Conservation (phyloP, 768 basidiomycete species). For the Lentinula sp. region DNA sequence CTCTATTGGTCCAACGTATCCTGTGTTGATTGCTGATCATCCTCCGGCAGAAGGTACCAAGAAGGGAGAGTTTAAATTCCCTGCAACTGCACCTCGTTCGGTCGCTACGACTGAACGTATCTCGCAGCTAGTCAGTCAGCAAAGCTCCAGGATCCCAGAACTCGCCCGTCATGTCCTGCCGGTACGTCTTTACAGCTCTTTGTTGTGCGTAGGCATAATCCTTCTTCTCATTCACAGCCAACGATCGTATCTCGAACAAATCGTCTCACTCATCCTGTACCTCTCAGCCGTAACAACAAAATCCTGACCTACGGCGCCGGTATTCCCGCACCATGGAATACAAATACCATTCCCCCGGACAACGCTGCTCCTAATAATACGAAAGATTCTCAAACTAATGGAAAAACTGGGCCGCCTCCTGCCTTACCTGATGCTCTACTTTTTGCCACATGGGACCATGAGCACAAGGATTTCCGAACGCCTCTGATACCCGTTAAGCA, state of each 20-base stretch:
- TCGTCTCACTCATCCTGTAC: conserved; percentile 59
- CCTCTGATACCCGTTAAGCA: conserved; percentile 17
- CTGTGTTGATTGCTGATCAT: conserved; percentile 38
- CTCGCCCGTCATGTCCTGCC: conserved; percentile 63
- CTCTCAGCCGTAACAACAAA: conserved; percentile 47
- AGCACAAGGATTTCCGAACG: conserved; percentile 39
- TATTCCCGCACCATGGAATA: conserved; percentile 49
- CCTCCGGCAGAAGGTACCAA: conserved; percentile 18
- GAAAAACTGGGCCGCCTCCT: conserved; percentile 18
- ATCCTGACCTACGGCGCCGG: conserved; percentile 41
- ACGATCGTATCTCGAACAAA: conserved; percentile 53
- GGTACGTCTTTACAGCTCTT: conserved; percentile 32
- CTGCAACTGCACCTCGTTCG: conserved; percentile 37
- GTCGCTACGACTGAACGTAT: conserved; percentile 44
- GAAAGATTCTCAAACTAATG: conserved; percentile 20
- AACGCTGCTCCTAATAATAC: conserved; percentile 15
- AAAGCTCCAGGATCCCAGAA: conserved; percentile 59
- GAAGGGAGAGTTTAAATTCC: conserved; percentile 45
- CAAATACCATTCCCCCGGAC: conserved; percentile 25
- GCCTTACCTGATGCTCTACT: conserved; percentile 46
- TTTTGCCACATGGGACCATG: conserved; percentile 54
- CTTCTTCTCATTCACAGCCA: conserved; percentile 28
- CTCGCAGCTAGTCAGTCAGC: conserved; percentile 58
- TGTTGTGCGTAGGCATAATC: neutral
- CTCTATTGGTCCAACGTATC: conserved; percentile 61